Base-by-base conservation (phyloP, 495 filamentous ascomycete species). In the Trichoderma asperelloides region DNA sequence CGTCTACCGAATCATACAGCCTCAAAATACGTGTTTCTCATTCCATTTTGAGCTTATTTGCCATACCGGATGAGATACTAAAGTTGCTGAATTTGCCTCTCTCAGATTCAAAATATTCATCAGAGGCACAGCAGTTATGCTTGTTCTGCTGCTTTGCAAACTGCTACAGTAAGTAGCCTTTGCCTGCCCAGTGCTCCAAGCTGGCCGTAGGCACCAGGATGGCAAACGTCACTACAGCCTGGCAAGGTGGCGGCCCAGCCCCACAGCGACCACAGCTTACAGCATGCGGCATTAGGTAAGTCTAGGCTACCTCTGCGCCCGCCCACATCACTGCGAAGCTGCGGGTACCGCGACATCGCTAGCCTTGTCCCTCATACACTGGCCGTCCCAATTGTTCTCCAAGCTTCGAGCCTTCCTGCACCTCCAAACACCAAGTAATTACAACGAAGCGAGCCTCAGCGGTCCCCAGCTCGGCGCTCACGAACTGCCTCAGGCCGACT, bases 151-250 rank as follows among this genome's bases (percentile, higher is more conserved):
- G 15, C 18, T 47, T 4, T 47, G 7, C 15, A 6, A 4, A 13
- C 12, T 7, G 5, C 43, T 8, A 8, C 40, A 0, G 40, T 15
- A 43, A 11, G 40, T 15, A 47, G 43, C n/a, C 43, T 15, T 16
- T 47, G 43, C 18, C 43, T 47, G 43, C 18, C 43, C 43, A n/a
- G 43, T 45, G 18, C 43, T 7, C 13, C 49, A 7, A 13, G n/a
- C 49, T 57, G 25, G 16, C n/a, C 30, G 55, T 60, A 60, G 55
- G 55, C 55, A 60, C 55, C 55, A 60, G 49, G 55, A 60, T 60
- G 25, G 55, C 55, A 12, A 60, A 60, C 55, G 55, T 60, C 55
- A 60, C 55, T 60, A 15, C 43, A 47, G n/a, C n/a, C 5, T 13
- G 15, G 43, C 43, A 30, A 60, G 55, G 55, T 60, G 55, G 55